A percentile compares a stretch with the other conserved stretches of the same genome.
Evolutionary conservation across 768 basidiomycete genomes (phyloP).

Genomic region (Serendipita sp.): DNA sequence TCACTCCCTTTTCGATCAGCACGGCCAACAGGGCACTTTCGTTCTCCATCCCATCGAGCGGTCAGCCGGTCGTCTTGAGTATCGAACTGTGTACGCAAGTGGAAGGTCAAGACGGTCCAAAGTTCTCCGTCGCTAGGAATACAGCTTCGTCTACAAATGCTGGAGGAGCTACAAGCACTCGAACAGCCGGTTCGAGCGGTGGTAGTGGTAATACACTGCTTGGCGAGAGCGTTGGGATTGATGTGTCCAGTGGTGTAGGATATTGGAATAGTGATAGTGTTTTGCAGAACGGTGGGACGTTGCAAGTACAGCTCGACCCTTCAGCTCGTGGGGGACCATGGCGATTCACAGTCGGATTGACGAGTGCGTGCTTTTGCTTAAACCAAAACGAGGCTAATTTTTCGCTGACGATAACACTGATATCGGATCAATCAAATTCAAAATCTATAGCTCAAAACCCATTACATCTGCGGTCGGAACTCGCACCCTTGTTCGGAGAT

Average conservation of each 20-base stretch:
- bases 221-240: neutral
- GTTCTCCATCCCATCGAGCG: neutral
- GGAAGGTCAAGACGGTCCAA: neutral
- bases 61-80: neutral
- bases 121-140: neutral
- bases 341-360: neutral
- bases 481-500: constrained; percentile 51
- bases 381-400: too few species aligned
- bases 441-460: neutral
- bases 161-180: neutral
- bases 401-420: too few species aligned
- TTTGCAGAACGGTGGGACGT: neutral
- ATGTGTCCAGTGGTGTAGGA: neutral
- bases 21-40: neutral
- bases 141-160: neutral
- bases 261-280: neutral
- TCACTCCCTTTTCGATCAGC: neutral
- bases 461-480: neutral
- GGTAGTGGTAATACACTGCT: neutral
- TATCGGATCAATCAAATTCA: neutral
- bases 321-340: neutral
- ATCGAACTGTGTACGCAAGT: neutral
- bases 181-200: neutral
- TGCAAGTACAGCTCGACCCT: neutral
- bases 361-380: neutral